Conservation (phyloP, 495 filamentous ascomycete genomes). For the Xylaria scruposa region DNA sequence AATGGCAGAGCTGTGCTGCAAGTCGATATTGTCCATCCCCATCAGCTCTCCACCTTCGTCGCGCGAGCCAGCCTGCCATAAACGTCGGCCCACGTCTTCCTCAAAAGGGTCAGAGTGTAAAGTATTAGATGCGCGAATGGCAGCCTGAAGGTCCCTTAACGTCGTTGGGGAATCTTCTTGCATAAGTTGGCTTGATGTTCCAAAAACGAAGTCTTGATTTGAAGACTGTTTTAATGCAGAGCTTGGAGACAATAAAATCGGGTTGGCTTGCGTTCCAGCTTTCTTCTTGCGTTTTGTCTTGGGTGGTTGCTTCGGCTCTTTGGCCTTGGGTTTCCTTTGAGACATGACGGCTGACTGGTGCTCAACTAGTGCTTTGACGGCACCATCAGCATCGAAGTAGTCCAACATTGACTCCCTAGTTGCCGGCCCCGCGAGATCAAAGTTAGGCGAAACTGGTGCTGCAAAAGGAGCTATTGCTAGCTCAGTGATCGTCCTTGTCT, state of each 20-base stretch:
- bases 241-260: conserved; percentile 72
- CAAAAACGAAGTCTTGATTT: conserved; percentile 85
- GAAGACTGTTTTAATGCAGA: conserved; percentile 72
- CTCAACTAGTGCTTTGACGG: conserved; percentile 40
- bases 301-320: conserved; percentile 36
- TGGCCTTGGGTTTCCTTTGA: conserved; percentile 44
- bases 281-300: conserved; percentile 52
- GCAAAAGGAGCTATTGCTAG: conserved; percentile 80
- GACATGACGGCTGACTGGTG: conserved; percentile 42
- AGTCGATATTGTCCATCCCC: conserved; percentile 62
- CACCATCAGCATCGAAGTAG: conserved; percentile 42
- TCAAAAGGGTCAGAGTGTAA: conserved; percentile 48
- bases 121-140: conserved; percentile 67
- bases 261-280: conserved; percentile 49
- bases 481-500: conserved; percentile 83
- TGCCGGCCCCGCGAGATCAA: conserved; percentile 35
- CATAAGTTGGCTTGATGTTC: conserved; percentile 89
- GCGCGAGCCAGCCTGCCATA: conserved; percentile 76
- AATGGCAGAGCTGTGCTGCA: conserved; percentile 47
- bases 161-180: conserved; percentile 74
- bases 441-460: conserved; percentile 38
- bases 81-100: conserved; percentile 38
- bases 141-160: conserved; percentile 71
- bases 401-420: conserved; percentile 41
- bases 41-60: conserved; percentile 66